These are phyloP conservation scores for Leccinum arenicola DNA, from an alignment of 768 basidiomycete genomes.

Conservation along the genomic window DNA sequence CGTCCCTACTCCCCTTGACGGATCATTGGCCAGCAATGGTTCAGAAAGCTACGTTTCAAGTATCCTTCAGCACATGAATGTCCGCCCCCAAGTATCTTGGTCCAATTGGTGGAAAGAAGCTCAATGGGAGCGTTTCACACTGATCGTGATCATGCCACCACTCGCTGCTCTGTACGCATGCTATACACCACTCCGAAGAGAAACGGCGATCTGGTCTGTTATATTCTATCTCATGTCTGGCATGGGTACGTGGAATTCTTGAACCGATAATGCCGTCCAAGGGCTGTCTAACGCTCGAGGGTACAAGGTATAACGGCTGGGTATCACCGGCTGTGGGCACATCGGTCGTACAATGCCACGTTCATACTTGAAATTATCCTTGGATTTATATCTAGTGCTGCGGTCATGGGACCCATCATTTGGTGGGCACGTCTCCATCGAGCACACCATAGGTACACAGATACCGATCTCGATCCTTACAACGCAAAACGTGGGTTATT, in stretches of 20 bases:
- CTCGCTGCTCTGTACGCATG: conserved; percentile 66
- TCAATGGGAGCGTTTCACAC: conserved; percentile 66
- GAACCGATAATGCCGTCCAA: not conserved
- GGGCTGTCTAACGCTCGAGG: not conserved
- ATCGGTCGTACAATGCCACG: conserved; percentile 2
- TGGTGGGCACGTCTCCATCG: conserved; percentile 2
- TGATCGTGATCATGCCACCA: conserved; percentile 67
- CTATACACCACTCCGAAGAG: conserved; percentile 4
- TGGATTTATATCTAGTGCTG: not conserved
- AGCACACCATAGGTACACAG: conserved; percentile 8
- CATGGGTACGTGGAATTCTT: not conserved
- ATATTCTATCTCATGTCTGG: conserved; percentile 1
- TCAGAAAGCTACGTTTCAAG: conserved; percentile 73
- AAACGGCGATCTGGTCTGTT: conserved; percentile 2
- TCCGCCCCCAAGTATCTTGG: conserved; percentile 60
- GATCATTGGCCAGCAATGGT: conserved; percentile 42
- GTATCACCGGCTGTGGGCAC: conserved; percentile 1
- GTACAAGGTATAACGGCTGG: conserved; percentile 4
- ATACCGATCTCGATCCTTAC: conserved; percentile 8
- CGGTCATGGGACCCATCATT: conserved; percentile 1
- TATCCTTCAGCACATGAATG: conserved; percentile 57
- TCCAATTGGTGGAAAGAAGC: conserved; percentile 54
- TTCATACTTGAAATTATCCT: not conserved
- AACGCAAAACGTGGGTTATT: not conserved
- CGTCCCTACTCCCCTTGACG: not conserved